Percentiles rank a stretch among this genome's conserved stretches.
phyloP scores from a whole-genome alignment of 2,329 filamentous ascomycete genomes.

The Elsinoe necatrix region DNA sequence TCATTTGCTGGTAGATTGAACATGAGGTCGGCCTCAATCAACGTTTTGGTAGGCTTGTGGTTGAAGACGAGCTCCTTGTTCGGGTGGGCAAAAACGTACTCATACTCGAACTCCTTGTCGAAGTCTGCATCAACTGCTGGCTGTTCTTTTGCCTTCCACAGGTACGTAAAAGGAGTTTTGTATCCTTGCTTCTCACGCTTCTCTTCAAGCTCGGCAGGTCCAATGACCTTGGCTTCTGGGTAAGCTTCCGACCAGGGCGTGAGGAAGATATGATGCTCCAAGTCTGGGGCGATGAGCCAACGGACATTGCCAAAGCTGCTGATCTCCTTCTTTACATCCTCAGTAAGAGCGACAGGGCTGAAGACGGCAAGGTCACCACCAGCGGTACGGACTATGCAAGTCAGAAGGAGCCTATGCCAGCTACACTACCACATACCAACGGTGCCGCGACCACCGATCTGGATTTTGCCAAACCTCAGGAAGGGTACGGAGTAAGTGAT shows the following conservation, averaged over 20 bases:
- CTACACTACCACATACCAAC: slow-evolving; percentile 50
- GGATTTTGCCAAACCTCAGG: slow-evolving; percentile 65
- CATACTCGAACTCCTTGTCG: slow-evolving; percentile 73
- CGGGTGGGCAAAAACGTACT: slow-evolving; percentile 69
- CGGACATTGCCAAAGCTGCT: slow-evolving; percentile 47
- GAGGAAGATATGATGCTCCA: slow-evolving; percentile 92
- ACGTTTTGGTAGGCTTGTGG: slow-evolving; percentile 66
- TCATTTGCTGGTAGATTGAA: slow-evolving; percentile 87
- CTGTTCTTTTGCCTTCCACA: slow-evolving; percentile 41
- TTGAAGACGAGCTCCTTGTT: slow-evolving; percentile 86
- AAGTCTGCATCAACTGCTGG: slow-evolving; percentile 64
- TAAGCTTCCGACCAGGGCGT: slow-evolving; percentile 74
- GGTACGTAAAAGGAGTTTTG: slow-evolving; percentile 38
- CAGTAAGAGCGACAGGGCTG: slow-evolving; percentile 80
- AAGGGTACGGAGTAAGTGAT: slow-evolving; percentile 79
- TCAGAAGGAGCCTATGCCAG: neutral
- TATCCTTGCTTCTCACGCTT: slow-evolving; percentile 53
- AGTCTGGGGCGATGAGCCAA: slow-evolving; percentile 81
- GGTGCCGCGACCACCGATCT: slow-evolving; percentile 80
- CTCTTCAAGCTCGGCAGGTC: slow-evolving; percentile 71
- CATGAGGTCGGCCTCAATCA: slow-evolving; percentile 83
- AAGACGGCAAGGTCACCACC: slow-evolving; percentile 78
- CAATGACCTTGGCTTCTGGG: slow-evolving; percentile 71
- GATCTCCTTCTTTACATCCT: slow-evolving; percentile 57
- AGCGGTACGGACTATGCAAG: slow-evolving; percentile 59